Evolutionary conservation across 2,329 filamentous ascomycete genomes (phyloP), one percentile per base, ranked within the genome.

Genomic region (Aspergillus japonicus): DNA sequence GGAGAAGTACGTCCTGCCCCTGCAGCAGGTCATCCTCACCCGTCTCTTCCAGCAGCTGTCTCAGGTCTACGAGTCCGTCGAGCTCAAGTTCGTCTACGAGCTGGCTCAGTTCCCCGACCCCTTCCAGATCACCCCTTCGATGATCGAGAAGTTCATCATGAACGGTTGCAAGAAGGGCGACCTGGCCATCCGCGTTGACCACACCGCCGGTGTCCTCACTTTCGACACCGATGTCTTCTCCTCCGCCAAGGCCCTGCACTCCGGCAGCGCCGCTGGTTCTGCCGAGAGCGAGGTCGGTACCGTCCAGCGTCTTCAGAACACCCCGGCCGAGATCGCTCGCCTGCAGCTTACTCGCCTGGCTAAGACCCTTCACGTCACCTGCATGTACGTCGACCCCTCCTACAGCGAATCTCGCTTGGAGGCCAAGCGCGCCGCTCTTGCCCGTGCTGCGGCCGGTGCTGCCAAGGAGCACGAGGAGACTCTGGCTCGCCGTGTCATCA

Each of bases 101-200:
- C 89, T 99, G 57, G 95, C 95, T 64, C 86, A 95, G 73, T 99
- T 99, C 84, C 95, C 95, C 10, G 93, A 96, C 75, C 92, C 95
- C 47, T 98, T 96, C 85, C 90, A 97, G 80, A 92, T 98, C 67
- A 90, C 86, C 64, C 88, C 90, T 56, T 87, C 89, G 66, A 96
- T 91, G 63, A 96, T 99, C 67, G 95, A 99, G 83, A 99, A 98
- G 82, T 99, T 99, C 84, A 98, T 99, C 84, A 99, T 99, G 95
- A 99, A 99, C 78, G 95, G 95, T 65, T 98, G 96, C 86, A 99
- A 99, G 87, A 99, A 99, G 86, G 95, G 95, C 59, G 95, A 99
- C 71, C 85, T 99, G 50, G 90, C 95, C 56, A 96, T 99, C 70
- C 92, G 95, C 63, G 92, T 98, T 79, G 91, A 98, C 74, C 95